Evolutionary conservation across 768 basidiomycete genomes (phyloP), one percentile per base, ranked within the genome.

Genomic region (Lyophyllum atratum): DNA sequence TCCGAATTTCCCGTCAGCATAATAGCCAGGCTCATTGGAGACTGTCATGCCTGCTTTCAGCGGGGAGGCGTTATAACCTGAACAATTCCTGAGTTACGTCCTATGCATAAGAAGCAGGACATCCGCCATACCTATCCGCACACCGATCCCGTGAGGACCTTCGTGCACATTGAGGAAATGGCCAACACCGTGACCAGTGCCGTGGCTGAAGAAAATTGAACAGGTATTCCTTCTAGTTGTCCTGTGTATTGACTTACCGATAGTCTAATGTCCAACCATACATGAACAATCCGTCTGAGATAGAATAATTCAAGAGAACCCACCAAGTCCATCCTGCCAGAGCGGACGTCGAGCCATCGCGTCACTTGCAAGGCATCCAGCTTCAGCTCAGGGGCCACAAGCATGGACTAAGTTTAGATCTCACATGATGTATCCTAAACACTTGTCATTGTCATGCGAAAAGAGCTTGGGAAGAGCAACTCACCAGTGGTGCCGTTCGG

Each of bases 81-180:
- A 6, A 50, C 58, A 26, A 54, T 14, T 17, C 8, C 21, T 42
- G 50, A 4, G 43, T 28, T 19, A 19, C 8, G 34, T 19, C 8
- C 10, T 31, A 21, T 8, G 17, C 17, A 4, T 19, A 15, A 29
- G 22, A 61, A 34, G 49, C 7, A 15, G 19, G 11, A 14, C 31
- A 39, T 55, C 61, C 12, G 52, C 64, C 39, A 29, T 59, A 80
- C 79, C 69, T 59, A 85, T 84, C 62, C 83, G 78, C 34, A 83
- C 74, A 45, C 85, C 85, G 54, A 87, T 84, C 6, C 85, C 85
- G 31, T 88, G 85, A 2, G 85, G 85, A 2, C 89, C 89, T 80
- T 98, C 95, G 65, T 98, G 95, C 0, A 98, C 95, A 59, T 97
- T 97, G 52, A 98, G 73, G 75, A 90, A 98, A 62, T 92, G 88